Evolutionary conservation across 2,329 filamentous ascomycete genomes (phyloP), one percentile per base, ranked within the genome.

Genomic region (Trichophyton benhamiae): DNA sequence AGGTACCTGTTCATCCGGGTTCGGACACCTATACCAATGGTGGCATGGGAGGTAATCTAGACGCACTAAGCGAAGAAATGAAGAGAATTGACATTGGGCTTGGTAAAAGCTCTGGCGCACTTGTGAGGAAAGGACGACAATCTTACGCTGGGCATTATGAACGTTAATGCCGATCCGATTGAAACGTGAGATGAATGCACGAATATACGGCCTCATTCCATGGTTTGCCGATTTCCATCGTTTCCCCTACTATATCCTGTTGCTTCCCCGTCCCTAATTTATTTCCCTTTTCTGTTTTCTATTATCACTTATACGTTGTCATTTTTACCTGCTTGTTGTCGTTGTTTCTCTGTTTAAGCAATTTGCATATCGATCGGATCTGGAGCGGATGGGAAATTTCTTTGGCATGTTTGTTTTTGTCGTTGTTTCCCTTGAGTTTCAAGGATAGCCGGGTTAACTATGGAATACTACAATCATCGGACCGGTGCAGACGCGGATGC

Each of bases 21-120:
- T 68, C 58, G 4, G 57, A 62, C 68, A 60, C 67, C 74, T 65
- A 68, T 69, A 63, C 64, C 69, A 66, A 46, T 70, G 53, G 48
- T 48, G 38, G 33, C 13, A 61, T 49, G 9, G 52, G 46, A 44
- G 63, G 65, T 48, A 63, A 63, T 15, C 63, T 73, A 74, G 77
- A 76, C 63, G 80, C 82, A 4, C 70, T 86, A 57, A 83, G 81
- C 59, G 73, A 82, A 38, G 83, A 86, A 70, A 73, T 86, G 65
- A 80, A 74, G 62, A 73, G 72, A 5, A 80, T 80, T 63, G 77
- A 80, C 62, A 78, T 80, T 61, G 78, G 78, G 11, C 11, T 42
- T 15, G 59, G 48, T 3, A 52, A 42, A 33, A 42, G n/a, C 33
- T 41, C 33, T 27, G 36, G 58, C 3, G 49, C n/a, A 17, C 58